Evolutionary conservation across 1,284 basidiomycete species (phyloP).

Genomic region (Neotropicomus parvogracilis): DNA sequence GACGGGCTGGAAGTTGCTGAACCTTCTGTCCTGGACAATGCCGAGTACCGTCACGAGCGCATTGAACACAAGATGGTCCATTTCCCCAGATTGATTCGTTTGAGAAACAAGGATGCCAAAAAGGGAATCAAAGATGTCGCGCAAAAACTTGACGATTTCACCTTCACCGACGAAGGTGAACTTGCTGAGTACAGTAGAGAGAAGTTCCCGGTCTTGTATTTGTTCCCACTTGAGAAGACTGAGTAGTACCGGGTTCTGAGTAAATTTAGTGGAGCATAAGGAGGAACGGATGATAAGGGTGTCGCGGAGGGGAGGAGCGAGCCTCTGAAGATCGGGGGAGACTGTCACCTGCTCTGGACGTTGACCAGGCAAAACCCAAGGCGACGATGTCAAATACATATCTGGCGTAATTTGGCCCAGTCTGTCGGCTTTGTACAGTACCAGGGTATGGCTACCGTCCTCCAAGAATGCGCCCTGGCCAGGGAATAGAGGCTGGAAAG

Average conservation of each 20-base stretch:
- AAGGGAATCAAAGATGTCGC: constrained; percentile 89
- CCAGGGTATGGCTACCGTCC: constrained; percentile 85
- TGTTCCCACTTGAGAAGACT: constrained; percentile 84
- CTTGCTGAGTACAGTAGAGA: constrained; percentile 75
- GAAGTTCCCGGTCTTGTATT: constrained; percentile 58
- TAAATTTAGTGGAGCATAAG: constrained; percentile 89
- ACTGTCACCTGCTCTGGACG: constrained; percentile 57
- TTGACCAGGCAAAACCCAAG: constrained; percentile 53
- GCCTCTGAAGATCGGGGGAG: constrained; percentile 60
- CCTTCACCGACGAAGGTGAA: constrained; percentile 92
- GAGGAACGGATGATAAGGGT: constrained; percentile 82
- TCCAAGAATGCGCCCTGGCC: constrained; percentile 79
- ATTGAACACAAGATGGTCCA: constrained; percentile 87
- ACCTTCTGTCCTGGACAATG: constrained; percentile 91
- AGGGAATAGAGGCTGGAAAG: constrained; percentile 85
- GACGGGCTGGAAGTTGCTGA: constrained; percentile 92
- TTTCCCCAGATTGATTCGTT: constrained; percentile 71
- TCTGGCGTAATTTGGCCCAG: constrained; percentile 55
- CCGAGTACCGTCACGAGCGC: constrained; percentile 87
- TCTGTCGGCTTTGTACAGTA: constrained; percentile 80
- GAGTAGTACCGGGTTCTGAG: constrained; percentile 86
- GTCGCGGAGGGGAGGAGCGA: constrained; percentile 73
- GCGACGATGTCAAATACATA: constrained; percentile 67
- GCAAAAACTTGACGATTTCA: constrained; percentile 93
- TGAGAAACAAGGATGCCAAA: constrained; percentile 84